These are phyloP conservation scores for Daldinia loculata DNA, from an alignment of 495 filamentous ascomycete species.

Conservation along the genomic window DNA sequence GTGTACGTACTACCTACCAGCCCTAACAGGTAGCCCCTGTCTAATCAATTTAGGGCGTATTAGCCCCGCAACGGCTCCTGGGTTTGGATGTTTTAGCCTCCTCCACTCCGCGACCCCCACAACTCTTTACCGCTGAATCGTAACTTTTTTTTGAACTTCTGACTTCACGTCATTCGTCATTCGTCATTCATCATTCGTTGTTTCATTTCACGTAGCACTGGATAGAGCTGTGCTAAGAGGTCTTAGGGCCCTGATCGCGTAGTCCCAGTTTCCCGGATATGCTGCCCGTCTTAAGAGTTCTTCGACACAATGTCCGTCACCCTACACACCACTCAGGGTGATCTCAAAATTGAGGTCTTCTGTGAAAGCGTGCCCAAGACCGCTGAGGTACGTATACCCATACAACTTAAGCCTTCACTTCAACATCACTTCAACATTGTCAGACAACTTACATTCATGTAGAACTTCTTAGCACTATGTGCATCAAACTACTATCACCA, in stretches of 20 bases:
- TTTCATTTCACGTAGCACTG: slow-evolving; percentile 1
- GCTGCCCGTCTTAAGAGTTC: neutral
- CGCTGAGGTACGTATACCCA: slow-evolving; percentile 64
- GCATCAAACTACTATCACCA: slow-evolving; percentile 85
- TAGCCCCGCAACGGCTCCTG: slow-evolving; percentile 33
- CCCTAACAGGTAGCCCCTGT: slow-evolving; percentile 6
- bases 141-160: slow-evolving; percentile 32
- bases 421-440: neutral
- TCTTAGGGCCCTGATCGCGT: neutral
- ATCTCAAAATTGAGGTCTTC: slow-evolving; percentile 96
- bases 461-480: slow-evolving; percentile 98
- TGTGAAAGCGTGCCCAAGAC: slow-evolving; percentile 94
- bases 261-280: neutral
- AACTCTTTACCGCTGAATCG: slow-evolving; percentile 26
- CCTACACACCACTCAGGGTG: slow-evolving; percentile 88
- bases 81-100: slow-evolving; percentile 28
- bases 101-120: slow-evolving; percentile 31
- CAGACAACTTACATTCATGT: slow-evolving; percentile 13
- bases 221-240: neutral
- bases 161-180: slow-evolving; percentile 9
- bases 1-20: slow-evolving; percentile 27
- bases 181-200: neutral
- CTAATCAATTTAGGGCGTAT: neutral
- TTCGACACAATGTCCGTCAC: slow-evolving; percentile 66
- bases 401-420: neutral